Evolutionary conservation across 2,329 filamentous ascomycete species (phyloP), one percentile per base, ranked within the genome.

Genomic region (Gaeumannomyces tritici): DNA sequence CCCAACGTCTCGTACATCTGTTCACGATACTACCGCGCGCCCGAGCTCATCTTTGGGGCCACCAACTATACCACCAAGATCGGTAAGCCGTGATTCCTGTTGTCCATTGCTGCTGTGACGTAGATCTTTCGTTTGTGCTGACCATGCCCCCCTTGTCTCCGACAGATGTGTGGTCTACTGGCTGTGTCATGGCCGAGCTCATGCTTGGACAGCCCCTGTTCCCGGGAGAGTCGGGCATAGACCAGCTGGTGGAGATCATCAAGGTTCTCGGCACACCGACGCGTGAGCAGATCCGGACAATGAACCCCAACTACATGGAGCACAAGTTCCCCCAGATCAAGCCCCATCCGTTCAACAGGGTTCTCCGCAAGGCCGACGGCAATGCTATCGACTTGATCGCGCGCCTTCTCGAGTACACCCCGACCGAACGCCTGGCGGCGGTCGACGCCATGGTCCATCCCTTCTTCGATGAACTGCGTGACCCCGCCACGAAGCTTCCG

Each of bases 271-370:
- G 95, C 64, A 99, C 95, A 24, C 95, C 95, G 24, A 98, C 95
- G 47, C 86, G 95, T 67, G 95, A 99, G 75, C 95, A 99, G 77
- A 99, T 99, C 72, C 90, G 95, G 69, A 99, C 95, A 67, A 99
- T 99, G 95, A 99, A 99, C 77, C 95, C 95, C 64, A 99, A 99
- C 78, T 99, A 99, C 78, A 99, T 99, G 95, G 95, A 99, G 80
- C 95, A 99, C 81, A 98, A 98, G 80, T 99, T 99, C 78, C 95
- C 95, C 59, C 95, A 99, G 77, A 99, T 99, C 81, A 99, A 99
- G 82, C 95, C 95, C 63, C 95, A 99, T 73, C 95, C 95, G 31
- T 99, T 99, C 83, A 96, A 90, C 80, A 98, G 98, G 85, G 95
- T 99, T 62, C 98, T 99, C 85, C 89, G 95, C 69, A 97, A 96